Evolutionary conservation across 1,284 basidiomycete species (phyloP), one percentile per base, ranked within the genome.

Genomic region (Waitea zeae): DNA sequence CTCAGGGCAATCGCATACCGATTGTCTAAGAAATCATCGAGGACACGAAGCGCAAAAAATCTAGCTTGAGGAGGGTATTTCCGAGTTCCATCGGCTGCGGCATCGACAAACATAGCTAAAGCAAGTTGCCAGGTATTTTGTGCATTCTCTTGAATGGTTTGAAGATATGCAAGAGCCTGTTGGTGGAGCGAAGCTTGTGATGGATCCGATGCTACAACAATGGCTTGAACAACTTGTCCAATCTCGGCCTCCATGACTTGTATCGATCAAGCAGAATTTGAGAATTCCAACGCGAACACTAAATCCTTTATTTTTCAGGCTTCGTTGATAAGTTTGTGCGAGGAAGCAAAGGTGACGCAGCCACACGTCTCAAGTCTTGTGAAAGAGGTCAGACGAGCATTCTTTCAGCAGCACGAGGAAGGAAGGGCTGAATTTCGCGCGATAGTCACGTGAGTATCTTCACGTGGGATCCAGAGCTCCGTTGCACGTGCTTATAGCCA

Each of bases 11-110:
- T 19, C 19, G 12, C 81, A 61, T 52, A 86, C 86, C 76, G 68
- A 53, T 77, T 78, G 46, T 84, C 82, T 40, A 92, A 63, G 49
- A 84, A 87, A 37, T 88, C 83, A 42, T 88, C 83, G 38, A 93
- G 55, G 38, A 93, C 71, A 40, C 84, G 72, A 43, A 93, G 60
- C 17, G 79, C 83, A 53, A 83, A 90, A 58, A 92, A 82, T 38
- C 88, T 68, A 28, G 70, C 81, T 47, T 88, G 73, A 31, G 71
- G 54, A 15, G 72, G 70, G 52, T 86, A 70, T 54, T 75, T 81
- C 46, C 70, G 61, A 20, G 53, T 46, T 19, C 73, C 73, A 43
- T 71, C 67, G 19, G 65, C 46, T 33, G 61, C 61, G 28, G 57
- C 52, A 44, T 77, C 78, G 29, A 75, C 64, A 50, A 88, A 89